Evolutionary conservation across 352 stramenopile genomes (phyloP), one percentile per base, ranked within the genome.

Genomic region (Phytophthora pseudosyringae): DNA sequence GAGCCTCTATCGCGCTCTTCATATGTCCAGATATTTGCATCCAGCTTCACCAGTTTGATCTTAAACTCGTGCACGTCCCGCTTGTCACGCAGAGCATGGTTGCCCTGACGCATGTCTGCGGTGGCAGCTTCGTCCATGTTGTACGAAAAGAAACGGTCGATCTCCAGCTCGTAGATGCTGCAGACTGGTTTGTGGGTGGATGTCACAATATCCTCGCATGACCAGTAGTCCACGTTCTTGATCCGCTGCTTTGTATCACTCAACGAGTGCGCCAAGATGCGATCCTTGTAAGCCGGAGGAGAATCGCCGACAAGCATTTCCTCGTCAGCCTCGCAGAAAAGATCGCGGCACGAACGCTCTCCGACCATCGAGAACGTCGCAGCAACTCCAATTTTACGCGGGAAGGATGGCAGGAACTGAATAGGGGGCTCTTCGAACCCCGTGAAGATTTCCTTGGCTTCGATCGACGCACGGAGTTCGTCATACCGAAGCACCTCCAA

Each of bases 401-500:
- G 88, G 47, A 81, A 94, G 1, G 86, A 86, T 10, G 88, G 88
- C 16, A 94, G 32, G 45, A 96, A 96, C 4, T 59, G 60, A 46
- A 96, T 94, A 0, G 73, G 52, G 32, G 88, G 84, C 33, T 96
- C 86, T 57, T 94, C 82, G 48, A 96, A 96, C 0, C 88, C 88
- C 48, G 81, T 93, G n/a, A 96, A 90, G 10, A 93, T 80, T 48
- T 96, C 88, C 31, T 94, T 94, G 1, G 77, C 78, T 41, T 94
- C 86, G 9, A 96, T 88, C 2, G 79, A 83, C 3, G 75, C 77
- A 9, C 76, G 71, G 5, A 96, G 46, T 32, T 93, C 79, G 40
- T 96, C 88, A 43, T 83, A 90, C 8, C 86, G 74, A 25, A 94
- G 54, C 29, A 96, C 40, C 18, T 94, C 84, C 32, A 83, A 66